Evolutionary conservation across 225 moss, liverwort and hornwort species (phyloP), one percentile per base, ranked within the genome.

Genomic region (Sphagnum contortum): DNA sequence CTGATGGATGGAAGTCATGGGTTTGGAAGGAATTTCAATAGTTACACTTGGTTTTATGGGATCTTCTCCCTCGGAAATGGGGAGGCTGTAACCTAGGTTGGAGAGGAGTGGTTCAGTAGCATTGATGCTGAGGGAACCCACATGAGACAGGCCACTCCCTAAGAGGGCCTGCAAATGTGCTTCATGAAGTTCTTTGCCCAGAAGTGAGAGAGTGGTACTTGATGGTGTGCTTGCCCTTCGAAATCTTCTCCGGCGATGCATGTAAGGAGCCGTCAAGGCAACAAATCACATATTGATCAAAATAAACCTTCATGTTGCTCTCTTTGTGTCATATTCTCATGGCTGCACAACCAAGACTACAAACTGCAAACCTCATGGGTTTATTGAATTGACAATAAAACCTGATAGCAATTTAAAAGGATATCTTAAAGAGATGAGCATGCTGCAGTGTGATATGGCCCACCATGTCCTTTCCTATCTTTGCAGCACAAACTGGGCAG

Each of bases 171-270:
- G 83, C 62, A 87, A 78, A 65, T 87, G 87, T 2, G 83, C 87
- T 66, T 87, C 87, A 4, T 83, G 80, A 62, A 87, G 78, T 71
- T 87, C 87, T 72, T 83, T 83, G 45, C 87, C 87, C 64, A 87
- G 80, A 58, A 87, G 75, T 13, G 87, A 87, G 47, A 87, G 75
- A 62, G 80, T 87, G 10, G 87, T 71, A 70, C 69, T 87, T 0
- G 87, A 87, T 50, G 87, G 87, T 62, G 83, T 48, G 14, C 57
- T 58, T 7, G 68, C 68, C 59, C 68, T 58, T 47, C 57, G 51
- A 67, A 87, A 87, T 76, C 83, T 76, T 75, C 87, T 87, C 68
- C 83, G 75, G 48, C 87, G 87, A 70, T 80, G 87, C 87, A 87
- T 80, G 76, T 80, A 67, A 68, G 57, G 50, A 66, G 49, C 5